Evolutionary conservation across 371 early-diverging fungal genomes (phyloP).

Genomic region (Vairimorpha ceranae): DNA sequence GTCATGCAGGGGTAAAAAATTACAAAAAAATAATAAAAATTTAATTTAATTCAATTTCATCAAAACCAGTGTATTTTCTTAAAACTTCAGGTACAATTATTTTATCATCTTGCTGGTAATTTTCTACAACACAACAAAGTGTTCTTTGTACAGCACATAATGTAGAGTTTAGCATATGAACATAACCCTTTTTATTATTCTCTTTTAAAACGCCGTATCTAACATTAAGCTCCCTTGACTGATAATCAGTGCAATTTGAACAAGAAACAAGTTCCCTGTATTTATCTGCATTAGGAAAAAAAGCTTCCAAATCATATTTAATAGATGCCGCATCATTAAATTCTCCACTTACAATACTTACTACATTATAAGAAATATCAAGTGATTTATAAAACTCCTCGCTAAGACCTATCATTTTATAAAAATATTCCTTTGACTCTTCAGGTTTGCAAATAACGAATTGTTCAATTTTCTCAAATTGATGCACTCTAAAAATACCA

Average conservation of each 20-base stretch:
- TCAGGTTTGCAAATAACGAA: constrained; percentile 90
- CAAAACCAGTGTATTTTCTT: constrained; percentile 48
- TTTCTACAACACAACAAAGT: constrained; percentile 91
- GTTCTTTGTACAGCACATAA: constrained; percentile 93
- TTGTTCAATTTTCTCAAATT: constrained; percentile 99
- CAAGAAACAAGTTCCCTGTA: constrained; percentile 97
- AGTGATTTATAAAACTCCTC: constrained; percentile 89
- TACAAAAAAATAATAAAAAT: not conserved
- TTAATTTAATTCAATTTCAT: constrained; percentile 19
- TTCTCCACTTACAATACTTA: constrained; percentile 89
- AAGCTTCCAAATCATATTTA: constrained; percentile 98
- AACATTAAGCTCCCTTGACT: constrained; percentile 85
- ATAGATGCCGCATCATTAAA: constrained; percentile 97
- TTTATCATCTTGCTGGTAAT: constrained; percentile 77
- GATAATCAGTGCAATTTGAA: constrained; percentile 98
- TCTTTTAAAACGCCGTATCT: constrained; percentile 86
- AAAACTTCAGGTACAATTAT: constrained; percentile 66
- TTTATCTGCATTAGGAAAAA: constrained; percentile 84
- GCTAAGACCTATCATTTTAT: constrained; percentile 82
- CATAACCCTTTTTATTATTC: constrained; percentile 74
- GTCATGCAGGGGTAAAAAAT: constrained; percentile 32
- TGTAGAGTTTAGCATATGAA: constrained; percentile 95
- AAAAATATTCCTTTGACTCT: constrained; percentile 90
- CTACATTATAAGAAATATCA: constrained; percentile 80
- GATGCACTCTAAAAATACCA: constrained; percentile 99